Evolutionary conservation across 129 eudicot genomes (phyloP), one percentile per base, ranked within the genome.

Genomic region (Centrapalus pauciflorus): DNA sequence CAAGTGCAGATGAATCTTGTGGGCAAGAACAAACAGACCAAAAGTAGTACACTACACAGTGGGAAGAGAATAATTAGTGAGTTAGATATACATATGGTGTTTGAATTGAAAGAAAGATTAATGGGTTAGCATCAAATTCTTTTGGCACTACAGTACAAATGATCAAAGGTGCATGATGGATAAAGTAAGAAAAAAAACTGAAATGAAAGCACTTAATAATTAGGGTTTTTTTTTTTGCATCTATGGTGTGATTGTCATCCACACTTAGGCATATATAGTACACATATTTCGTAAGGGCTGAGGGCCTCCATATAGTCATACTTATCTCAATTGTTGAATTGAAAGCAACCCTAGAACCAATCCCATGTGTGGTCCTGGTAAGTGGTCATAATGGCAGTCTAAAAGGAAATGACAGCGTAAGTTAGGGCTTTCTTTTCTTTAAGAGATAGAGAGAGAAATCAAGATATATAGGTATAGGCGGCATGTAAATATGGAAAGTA

Each of bases 121-220:
- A 73, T 61, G 77, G 55, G 66, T 30, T 62, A 57, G 79, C 54
- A 74, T 66, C 79, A 74, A 74, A 74, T 66, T 74, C 79, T 33
- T 56, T 74, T 66, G 28, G 73, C 73, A 74, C 79, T 66, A 74
- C 43, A 74, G 62, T 74, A 74, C 79, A 66, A 66, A 64, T 3
- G 40, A 65, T 28, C 43, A 66, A 45, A 74, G 79, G 79, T 66
- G 73, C 79, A 74, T 66, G 67, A 61, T 48, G 19, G 54, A 10
- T 74, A 74, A 74, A 74, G 79, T 56, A 56, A n/a, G n/a, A n/a
- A n/a, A n/a, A n/a, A n/a, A 56, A 64, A 25, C 12, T 66, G 79
- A 74, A 66, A 66, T 74, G 79, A 74, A 74, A 74, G 79, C 79
- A 74, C 79, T 66, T 24, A 66, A 55, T 73, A 51, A 64, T 45